A percentile compares a stretch with the other conserved stretches of the same genome.
phyloP scores from a whole-genome alignment of 2,329 filamentous ascomycete species.

The Fusarium pininemorale region DNA sequence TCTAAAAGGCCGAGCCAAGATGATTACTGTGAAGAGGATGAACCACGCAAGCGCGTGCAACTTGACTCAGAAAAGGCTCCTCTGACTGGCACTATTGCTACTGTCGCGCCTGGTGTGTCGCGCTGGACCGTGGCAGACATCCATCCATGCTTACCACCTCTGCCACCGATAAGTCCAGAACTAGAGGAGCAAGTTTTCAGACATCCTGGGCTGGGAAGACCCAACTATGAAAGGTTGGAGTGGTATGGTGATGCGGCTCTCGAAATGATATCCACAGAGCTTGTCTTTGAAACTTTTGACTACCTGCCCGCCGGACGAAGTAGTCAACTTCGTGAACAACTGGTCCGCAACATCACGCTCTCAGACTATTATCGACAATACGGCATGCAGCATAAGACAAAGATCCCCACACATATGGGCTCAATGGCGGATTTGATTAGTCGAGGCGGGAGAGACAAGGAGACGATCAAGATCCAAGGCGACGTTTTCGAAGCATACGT shows the following conservation, averaged over 20 bases:
- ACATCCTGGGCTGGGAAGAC: conserved; percentile 62
- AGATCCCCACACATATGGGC: conserved; percentile 59
- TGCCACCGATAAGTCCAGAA: conserved; percentile 69
- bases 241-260: conserved; percentile 90
- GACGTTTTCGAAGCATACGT: conserved; percentile 94
- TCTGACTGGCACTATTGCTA: neutral
- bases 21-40: neutral
- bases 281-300: conserved; percentile 78
- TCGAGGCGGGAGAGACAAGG: conserved; percentile 55
- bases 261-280: conserved; percentile 76
- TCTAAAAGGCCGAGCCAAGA: conserved; percentile 6
- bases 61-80: neutral
- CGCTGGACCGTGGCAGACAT: conserved; percentile 63
- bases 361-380: conserved; percentile 75
- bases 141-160: conserved; percentile 58
- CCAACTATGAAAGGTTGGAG: conserved; percentile 82
- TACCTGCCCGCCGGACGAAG: conserved; percentile 72
- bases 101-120: conserved; percentile 20
- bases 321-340: conserved; percentile 78
- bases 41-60: conserved; percentile 34
- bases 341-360: conserved; percentile 84
- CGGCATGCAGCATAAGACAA: conserved; percentile 71
- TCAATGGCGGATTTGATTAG: conserved; percentile 39
- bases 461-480: conserved; percentile 76
- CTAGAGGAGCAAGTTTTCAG: conserved; percentile 73